Base-by-base conservation (phyloP, 2,329 filamentous ascomycete species). In the Alternaria sp. region DNA sequence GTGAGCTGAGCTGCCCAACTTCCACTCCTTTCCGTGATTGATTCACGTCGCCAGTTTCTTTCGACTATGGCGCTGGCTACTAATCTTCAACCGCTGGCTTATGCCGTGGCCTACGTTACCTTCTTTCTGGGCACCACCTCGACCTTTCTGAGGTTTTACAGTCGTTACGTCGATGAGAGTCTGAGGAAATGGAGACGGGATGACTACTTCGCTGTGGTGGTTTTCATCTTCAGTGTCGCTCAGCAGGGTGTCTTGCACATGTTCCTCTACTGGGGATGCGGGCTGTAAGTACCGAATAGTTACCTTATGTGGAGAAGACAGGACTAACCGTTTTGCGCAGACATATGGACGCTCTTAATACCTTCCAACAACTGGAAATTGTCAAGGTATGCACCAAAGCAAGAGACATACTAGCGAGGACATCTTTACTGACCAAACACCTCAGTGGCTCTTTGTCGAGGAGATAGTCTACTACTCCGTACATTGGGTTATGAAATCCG, bases 401-500 rank as follows among this genome's bases (percentile, higher is more conserved):
- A 26, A 30, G 26, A 17, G 10, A 52, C 9, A 19, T 36, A 17
- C 40, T 19, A 21, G 17, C 45, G 4, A 21, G 11, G 8, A 6
- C 6, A n/a, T n/a, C 5, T 56, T 26, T 28, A 45, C 40, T 56
- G 17, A 56, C 19, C 13, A 25, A 23, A 17, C 8, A 8, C 9
- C 32, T 30, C 44, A 66, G 54, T 70, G 64, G 36, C 67, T 78
- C 7, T 78, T 79, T 19, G 65, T 72, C 15, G 74, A 78, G 47
- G 77, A 79, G 28, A 61, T 79, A 11, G 74, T 67, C 49, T 79
- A 79, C 55, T 68, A 75, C 43, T 67, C 66, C 21, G 69, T 75
- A 17, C 77, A 80, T 44, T 79, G 68, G 53, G 56, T 67, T 13
- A 73, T 79, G 58, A 80, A 79, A 63, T 71, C 67, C 52, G 70